Base-by-base conservation (phyloP, 2,329 filamentous ascomycete species). In the Colletotrichum salicis region DNA sequence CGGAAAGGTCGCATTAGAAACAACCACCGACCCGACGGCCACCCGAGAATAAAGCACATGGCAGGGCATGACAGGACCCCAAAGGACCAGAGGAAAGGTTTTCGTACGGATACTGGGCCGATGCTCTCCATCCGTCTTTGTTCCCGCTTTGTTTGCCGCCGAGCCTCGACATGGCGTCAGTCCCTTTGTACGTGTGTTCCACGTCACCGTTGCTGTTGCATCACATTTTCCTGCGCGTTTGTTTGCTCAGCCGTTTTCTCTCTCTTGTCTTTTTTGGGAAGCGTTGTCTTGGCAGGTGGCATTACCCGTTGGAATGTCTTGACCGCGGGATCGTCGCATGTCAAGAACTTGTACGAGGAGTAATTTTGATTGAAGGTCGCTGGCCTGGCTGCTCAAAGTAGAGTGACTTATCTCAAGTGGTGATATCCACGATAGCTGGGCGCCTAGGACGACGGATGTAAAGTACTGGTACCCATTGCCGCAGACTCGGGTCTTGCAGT, bases 161-260 rank as follows among this genome's bases (percentile, higher is more conserved):
- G 35, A 52, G 24, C 27, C 64, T 68, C 69, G 55, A 45, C 57
- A 37, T 59, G 31, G 64, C 68, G 64, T 62, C 51, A 35, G 13
- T 45, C 64, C 63, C 57, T 48, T 48, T 48, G 41, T 48, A 11
- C 41, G 41, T 68, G 64, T 59, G 69, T 31, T 54, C 59, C 33
- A 58, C 37, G 27, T 33, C 52, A 41, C 52, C 65, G 65, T 71
- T 41, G 65, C 65, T 54, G 65, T 71, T 27, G 65, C 65, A 51
- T 58, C 24, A 15, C 58, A 15, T 55, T 22, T 59, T 13, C 41
- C 59, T 37, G 6, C 59, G 29, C 24, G 51, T 69, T 69, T 69
- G 45, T 69, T 69, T 69, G 65, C 61, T 24, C 41, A 22, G n/a
- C 56, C 51, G 27, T 52, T 54, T 60, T 55, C 8, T 29, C 27